Evolutionary conservation across 345 rosid species (phyloP).

Genomic region (Dimocarpus longan): DNA sequence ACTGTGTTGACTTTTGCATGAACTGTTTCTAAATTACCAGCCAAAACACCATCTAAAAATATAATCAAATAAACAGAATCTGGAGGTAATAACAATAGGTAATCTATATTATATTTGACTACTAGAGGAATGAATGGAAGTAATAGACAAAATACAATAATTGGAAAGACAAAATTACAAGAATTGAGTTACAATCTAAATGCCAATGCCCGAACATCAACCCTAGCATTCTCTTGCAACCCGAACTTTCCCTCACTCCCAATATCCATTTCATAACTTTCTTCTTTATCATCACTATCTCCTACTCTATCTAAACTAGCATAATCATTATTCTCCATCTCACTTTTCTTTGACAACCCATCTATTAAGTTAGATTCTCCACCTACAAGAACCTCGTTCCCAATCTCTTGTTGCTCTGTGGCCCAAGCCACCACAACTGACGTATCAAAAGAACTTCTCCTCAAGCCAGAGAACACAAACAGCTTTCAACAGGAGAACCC

Average conservation of each 20-base stretch:
- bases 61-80: neutral
- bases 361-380: conserved; percentile 34
- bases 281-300: conserved; percentile 29
- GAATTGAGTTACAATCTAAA: neutral
- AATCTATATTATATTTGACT: neutral
- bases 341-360: conserved; percentile 21
- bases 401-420: conserved; percentile 54
- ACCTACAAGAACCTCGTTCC: conserved; percentile 37
- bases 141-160: neutral
- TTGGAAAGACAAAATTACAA: conserved; percentile 2
- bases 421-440: conserved; percentile 55
- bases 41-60: neutral
- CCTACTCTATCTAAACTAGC: conserved; percentile 26
- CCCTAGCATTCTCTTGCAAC: conserved; percentile 34
- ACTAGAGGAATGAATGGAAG: neutral
- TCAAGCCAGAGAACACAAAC: conserved; percentile 38
- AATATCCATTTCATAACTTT: conserved; percentile 9
- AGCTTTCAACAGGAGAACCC: conserved; percentile 29
- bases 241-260: conserved; percentile 20
- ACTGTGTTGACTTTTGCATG: too few species aligned
- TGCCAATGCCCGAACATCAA: conserved; percentile 49
- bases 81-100: neutral
- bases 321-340: conserved; percentile 25
- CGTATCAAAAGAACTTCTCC: conserved; percentile 31
- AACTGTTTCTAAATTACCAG: too few species aligned